Base-by-base conservation (phyloP, 805 yeast species). In the Kuraishia borneana region DNA sequence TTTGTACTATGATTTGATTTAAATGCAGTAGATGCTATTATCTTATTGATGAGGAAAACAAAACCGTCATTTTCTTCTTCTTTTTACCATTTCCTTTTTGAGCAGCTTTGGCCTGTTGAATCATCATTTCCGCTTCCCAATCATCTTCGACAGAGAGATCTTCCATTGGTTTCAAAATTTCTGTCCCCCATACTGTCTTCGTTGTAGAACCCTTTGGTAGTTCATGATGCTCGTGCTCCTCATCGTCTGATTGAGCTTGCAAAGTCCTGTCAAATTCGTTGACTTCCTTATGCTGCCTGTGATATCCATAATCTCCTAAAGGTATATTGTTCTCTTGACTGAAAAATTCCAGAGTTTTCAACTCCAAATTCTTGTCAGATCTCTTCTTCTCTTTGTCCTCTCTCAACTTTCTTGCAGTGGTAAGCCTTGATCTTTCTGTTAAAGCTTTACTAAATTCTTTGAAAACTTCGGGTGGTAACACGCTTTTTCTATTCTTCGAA, bases 121-220 rank as follows among this genome's bases (percentile, higher is more conserved):
- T 60, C 66, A 71, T 59, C 38, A 70, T 69, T 36, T 61, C 65
- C 32, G 57, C 47, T 25, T 41, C 44, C 16, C 50, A 42, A 40
- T 58, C 67, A 6, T 67, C 67, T 29, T 69, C 76, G 6, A 57
- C 63, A 13, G 52, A 51, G 20, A 60, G 61, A 20, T 54, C 56
- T 41, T 58, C 38, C 14, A 55, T 66, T 1, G 58, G 43, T 35
- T 56, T 61, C 4, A 67, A 68, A 2, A 74, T 70, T 35, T 56
- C 61, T 1, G 92, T 82, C 0, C 94, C 94, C 94, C 94, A 83
- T 3, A 83, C 74, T 0, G 92, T 77, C 1, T 73, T 69, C 47
- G 13, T 44, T 48, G 22, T 45, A 30, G 32, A 30, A 7, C 18
- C 34, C n/a, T n/a, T n/a, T n/a, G n/a, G n/a, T n/a, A n/a, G 18